phyloP scores from a whole-genome alignment of 169 alveolate species.

The Hepatocystis sp. region DNA sequence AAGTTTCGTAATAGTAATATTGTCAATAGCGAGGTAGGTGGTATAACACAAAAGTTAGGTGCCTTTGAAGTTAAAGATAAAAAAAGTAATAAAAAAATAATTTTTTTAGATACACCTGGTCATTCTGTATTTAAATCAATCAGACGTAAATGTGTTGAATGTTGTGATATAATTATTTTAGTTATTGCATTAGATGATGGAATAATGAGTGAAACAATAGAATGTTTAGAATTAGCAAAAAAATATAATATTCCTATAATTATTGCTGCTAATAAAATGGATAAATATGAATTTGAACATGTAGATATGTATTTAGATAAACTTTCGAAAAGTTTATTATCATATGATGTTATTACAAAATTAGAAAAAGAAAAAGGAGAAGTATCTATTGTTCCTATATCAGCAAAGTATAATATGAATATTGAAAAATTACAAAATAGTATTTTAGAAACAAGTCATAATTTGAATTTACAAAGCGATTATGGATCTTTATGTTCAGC shows the following conservation, averaged over 20 bases:
- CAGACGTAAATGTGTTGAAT: constrained; percentile 94
- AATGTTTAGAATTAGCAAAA: constrained; percentile 89
- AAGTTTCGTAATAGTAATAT: constrained; percentile 81
- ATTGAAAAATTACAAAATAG: constrained; percentile 84
- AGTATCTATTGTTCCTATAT: constrained; percentile 89
- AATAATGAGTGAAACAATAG: constrained; percentile 94
- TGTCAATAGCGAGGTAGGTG: constrained; percentile 91
- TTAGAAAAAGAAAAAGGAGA: constrained; percentile 77
- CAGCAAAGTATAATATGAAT: constrained; percentile 88
- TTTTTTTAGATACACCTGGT: constrained; percentile 97
- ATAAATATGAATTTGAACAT: constrained; percentile 72
- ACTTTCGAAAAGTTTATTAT: constrained; percentile 77
- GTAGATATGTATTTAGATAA: constrained; percentile 14
- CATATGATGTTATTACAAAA: constrained; percentile 84
- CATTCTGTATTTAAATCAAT: constrained; percentile 95
- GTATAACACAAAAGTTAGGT: constrained; percentile 95
- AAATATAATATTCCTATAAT: constrained; percentile 84
- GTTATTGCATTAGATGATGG: constrained; percentile 97
- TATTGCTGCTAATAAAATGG: constrained; percentile 94
- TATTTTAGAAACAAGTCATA: constrained; percentile 83
- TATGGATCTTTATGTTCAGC: constrained; percentile 78
- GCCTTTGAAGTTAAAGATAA: constrained; percentile 91
- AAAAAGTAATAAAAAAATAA: constrained; percentile 82
- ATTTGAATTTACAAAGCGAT: constrained; percentile 82
- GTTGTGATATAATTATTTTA: constrained; percentile 94